Base-by-base conservation (phyloP, 139 green algal species). In the Chlorella sp. region DNA sequence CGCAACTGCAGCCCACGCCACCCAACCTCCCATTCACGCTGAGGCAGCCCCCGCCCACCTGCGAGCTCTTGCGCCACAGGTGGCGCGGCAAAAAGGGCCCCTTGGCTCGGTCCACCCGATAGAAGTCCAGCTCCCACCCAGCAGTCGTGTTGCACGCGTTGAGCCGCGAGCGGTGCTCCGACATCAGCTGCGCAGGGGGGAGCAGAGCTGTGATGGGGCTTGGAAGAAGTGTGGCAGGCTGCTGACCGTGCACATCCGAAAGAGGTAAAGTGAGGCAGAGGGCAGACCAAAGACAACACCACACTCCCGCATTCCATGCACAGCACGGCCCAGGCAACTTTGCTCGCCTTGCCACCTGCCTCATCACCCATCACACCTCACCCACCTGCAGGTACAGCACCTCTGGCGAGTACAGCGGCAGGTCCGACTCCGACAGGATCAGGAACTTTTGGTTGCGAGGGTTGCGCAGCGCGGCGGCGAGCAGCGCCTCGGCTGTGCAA, bases 341-440 rank as follows among this genome's bases (percentile, higher is more conserved):
- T n/a, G n/a, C n/a, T n/a, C n/a, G n/a, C n/a, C n/a, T n/a, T n/a
- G n/a, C n/a, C n/a, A n/a, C n/a, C n/a, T n/a, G n/a, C n/a, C n/a
- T n/a, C n/a, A 46, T 34, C 67, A 26, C 11, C 30, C 24, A 14
- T 16, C 34, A 34, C 75, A n/a, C 1, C 38, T 62, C 62, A 34
- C 62, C 8, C 44, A 76, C 79, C 73, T 91, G 85, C 62, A 38
- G n/a, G 38, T 88, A 89, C 26, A 88, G 32, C 51, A 83, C 73
- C 13, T 85, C 62, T 20, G 88, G 88, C 17, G 76, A 76, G 87
- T 90, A 90, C 38, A 90, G 54, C 51, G 87, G 87, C 68, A 89
- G 65, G 65, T 83, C 85, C 0, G 80, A 73, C 80, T 90, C 87
- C 5, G 40, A 76, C 6, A 90, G 43, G 80, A 88, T 86, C 68